Conservation (phyloP, 257 asterid genomes). For the Solanum pennellii region DNA sequence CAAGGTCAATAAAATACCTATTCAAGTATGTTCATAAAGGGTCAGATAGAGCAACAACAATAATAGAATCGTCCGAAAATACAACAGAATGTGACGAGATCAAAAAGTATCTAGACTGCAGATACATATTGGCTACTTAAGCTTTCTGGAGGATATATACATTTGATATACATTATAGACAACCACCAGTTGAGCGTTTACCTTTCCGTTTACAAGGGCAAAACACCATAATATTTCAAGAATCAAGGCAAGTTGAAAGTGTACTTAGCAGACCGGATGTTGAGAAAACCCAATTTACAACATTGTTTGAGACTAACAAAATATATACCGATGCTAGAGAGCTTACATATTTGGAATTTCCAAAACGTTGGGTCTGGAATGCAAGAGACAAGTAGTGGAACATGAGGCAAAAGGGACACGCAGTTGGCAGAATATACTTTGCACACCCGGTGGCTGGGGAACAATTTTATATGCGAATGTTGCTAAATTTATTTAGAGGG, state of each 20-base stretch:
- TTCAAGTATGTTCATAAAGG: background rate
- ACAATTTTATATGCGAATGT: no score
- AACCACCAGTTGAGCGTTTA: background rate
- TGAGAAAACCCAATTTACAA: background rate
- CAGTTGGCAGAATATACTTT: no score
- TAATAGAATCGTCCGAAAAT: background rate
- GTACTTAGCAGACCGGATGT: background rate
- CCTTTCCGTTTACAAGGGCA: background rate
- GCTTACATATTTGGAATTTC: no score
- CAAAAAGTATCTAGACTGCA: background rate
- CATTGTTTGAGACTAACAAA: no score
- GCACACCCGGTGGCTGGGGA: no score
- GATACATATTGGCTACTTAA: background rate
- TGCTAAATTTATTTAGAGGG: no score
- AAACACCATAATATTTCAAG: background rate
- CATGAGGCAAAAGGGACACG: no score
- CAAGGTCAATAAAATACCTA: background rate
- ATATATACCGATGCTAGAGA: no score
- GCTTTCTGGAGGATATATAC: background rate
- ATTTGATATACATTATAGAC: background rate
- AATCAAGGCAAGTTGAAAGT: background rate
- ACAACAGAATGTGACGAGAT: background rate
- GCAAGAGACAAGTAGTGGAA: no score
- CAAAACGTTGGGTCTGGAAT: no score
- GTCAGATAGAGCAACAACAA: background rate